Conservation (phyloP, 163 green algal species). For the Chlamydomonas reinhardtii region DNA sequence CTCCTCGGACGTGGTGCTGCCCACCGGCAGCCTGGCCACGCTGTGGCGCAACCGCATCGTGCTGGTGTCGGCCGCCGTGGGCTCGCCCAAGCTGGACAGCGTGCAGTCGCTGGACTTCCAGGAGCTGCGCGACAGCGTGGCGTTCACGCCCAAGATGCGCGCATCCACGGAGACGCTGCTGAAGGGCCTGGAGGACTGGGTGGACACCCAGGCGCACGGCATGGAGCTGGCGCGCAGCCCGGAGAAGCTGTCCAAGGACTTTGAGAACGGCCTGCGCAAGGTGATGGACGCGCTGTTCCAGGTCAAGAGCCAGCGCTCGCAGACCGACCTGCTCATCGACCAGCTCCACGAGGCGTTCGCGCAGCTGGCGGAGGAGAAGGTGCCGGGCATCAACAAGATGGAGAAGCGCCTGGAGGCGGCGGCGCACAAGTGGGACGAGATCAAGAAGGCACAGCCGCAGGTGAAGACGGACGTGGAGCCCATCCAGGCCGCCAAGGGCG, state of each 20-base stretch:
- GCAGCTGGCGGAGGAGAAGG: constrained; percentile 60
- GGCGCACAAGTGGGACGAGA: constrained; percentile 78
- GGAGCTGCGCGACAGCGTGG: constrained; percentile 54
- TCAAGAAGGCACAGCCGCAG: constrained; percentile 81
- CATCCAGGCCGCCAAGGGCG: constrained; percentile 77
- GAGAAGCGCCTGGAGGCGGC: constrained; percentile 84
- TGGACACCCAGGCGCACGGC: constrained; percentile 69
- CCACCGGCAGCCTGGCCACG: constrained; percentile 63
- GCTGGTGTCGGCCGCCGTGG: constrained; percentile 66
- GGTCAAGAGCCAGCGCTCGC: constrained; percentile 69
- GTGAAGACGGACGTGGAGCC: constrained; percentile 79
- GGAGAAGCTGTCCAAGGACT: constrained; percentile 68
- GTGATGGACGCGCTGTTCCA: constrained; percentile 87
- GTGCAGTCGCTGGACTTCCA: constrained; percentile 75
- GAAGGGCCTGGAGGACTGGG: constrained; percentile 78
- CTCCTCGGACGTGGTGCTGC: constrained; percentile 64
- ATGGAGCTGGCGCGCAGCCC: constrained; percentile 75
- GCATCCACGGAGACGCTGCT: constrained; percentile 62
- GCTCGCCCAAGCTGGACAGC: constrained; percentile 77
- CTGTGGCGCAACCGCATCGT: constrained; percentile 73
- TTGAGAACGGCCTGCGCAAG: constrained; percentile 78
- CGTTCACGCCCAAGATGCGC: constrained; percentile 77
- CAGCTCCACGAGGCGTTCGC: constrained; percentile 78
- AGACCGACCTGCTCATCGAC: constrained; percentile 83
- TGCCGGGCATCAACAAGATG: constrained; percentile 62